Evolutionary conservation across 768 basidiomycete species (phyloP).

Genomic region (Leccinum olivaceopallidum): DNA sequence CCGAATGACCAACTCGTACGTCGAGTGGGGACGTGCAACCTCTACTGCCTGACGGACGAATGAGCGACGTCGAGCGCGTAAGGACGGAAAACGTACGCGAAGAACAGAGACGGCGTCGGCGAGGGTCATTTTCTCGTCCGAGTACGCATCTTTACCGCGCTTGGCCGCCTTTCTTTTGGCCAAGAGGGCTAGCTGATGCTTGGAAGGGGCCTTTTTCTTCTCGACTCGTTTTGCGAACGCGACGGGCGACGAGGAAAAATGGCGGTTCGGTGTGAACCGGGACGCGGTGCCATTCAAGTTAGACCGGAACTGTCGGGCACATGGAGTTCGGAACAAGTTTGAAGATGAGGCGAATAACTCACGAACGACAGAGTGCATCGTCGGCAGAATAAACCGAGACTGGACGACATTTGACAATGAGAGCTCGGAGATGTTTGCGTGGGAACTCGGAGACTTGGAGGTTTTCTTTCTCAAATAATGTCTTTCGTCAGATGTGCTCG

Average conservation of each 20-base stretch:
- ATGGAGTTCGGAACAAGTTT: neutral
- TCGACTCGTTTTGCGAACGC: conserved; percentile 48
- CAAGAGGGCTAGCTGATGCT: conserved; percentile 70
- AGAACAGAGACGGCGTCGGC: conserved; percentile 67
- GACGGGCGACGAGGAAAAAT: conserved; percentile 53
- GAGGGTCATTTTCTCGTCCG: conserved; percentile 66
- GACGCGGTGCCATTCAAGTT: neutral
- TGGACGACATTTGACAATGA: conserved; percentile 8
- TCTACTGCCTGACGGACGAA: conserved; percentile 67
- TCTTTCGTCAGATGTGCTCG: conserved; percentile 40
- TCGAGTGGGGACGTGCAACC: conserved; percentile 70
- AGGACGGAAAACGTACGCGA: conserved; percentile 48
- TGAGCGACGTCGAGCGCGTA: conserved; percentile 7
- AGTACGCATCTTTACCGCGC: conserved; percentile 55
- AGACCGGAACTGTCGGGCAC: conserved; percentile 6
- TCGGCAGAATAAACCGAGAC: conserved; percentile 27
- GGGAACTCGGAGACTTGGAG: conserved; percentile 17
- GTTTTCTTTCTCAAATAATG: conserved; percentile 34
- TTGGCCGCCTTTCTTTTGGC: conserved; percentile 57
- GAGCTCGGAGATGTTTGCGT: conserved; percentile 27
- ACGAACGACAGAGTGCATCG: conserved; percentile 22
- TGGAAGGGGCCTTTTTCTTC: conserved; percentile 62
- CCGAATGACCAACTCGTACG: conserved; percentile 79
- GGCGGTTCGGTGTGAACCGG: conserved; percentile 8
- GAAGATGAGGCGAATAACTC: neutral